Percentiles rank a stretch among this genome's conserved stretches.
Evolutionary conservation across 2,329 filamentous ascomycete species (phyloP).

Genomic region (Aspergillus sojae): DNA sequence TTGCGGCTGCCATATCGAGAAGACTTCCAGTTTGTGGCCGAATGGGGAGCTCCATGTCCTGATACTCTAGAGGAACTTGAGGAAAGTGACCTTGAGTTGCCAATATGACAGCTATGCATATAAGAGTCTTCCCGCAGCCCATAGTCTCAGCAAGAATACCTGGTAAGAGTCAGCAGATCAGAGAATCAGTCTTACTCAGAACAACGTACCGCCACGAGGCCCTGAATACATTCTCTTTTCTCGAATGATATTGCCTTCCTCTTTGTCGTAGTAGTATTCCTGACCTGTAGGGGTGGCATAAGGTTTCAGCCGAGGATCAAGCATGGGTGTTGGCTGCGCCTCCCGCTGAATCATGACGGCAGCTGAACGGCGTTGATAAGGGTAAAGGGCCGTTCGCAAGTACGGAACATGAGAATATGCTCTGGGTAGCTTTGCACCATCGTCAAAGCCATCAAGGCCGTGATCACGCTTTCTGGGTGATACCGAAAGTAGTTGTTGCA

Average conservation of each 20-base stretch:
- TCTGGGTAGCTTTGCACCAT: constrained; percentile 8
- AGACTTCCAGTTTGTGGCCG: constrained; percentile 62
- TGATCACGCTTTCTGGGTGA: constrained; percentile 11
- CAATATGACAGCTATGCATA: constrained; percentile 76
- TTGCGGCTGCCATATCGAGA: constrained; percentile 73
- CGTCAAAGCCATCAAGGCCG: not conserved
- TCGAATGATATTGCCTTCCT: constrained; percentile 62
- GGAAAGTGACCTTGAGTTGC: constrained; percentile 73
- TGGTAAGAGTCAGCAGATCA: constrained; percentile 16
- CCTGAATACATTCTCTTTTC: constrained; percentile 75
- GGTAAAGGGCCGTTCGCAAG: constrained; percentile 65
- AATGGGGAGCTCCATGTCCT: constrained; percentile 45
- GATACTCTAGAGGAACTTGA: constrained; percentile 64
- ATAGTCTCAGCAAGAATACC: constrained; percentile 52
- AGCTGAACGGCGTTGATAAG: constrained; percentile 78
- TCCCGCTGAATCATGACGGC: constrained; percentile 86
- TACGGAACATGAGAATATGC: constrained; percentile 33
- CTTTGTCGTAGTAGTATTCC: constrained; percentile 70
- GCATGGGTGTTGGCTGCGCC: constrained; percentile 60
- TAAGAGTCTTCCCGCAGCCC: constrained; percentile 79
- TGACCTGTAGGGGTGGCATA: constrained; percentile 63
- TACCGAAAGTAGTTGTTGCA: constrained; percentile 38
- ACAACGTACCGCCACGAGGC: constrained; percentile 65
- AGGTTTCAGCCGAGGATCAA: constrained; percentile 73
- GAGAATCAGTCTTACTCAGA: not conserved